Evolutionary conservation across 1,284 basidiomycete genomes (phyloP), one percentile per base, ranked within the genome.

Genomic region (Heterobasidion parviporum): DNA sequence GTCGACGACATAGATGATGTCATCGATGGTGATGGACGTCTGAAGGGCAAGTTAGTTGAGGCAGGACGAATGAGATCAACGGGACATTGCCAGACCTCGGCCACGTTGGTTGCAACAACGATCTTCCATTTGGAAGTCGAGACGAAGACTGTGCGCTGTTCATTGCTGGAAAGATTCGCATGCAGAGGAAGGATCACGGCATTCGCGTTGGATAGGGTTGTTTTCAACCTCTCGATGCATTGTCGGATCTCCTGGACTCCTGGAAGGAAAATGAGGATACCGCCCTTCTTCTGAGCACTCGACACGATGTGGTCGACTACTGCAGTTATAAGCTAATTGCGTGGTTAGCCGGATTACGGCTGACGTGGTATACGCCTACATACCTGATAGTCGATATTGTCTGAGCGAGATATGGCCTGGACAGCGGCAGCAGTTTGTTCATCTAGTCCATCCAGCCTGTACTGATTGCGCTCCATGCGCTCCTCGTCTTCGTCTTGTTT

Each of bases 1-100:
- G 63, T 94, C 92, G 44, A 96, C 80, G 15, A 95, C 92, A 64
- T 89, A 92, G 35, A 90, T 77, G 33, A 95, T 81, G 62, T 95
- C 93, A 63, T 94, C 89, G 60, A 98, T 96, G 1, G 94, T 98
- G 60, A 98, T 94, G 4, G 91, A 94, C 1, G 94, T 97, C 81
- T 97, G 74, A 8, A n/a, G 7, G 48, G 68, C 62, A 43, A 46
- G n/a, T 41, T 2, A 48, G 36, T 35, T 41, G 41, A 55, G 9
- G 36, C 10, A 50, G 54, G 32, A 34, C 20, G 48, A 20, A 36
- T 38, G 20, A 34, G 34, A 47, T 15, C 43, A 35, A 46, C 9
- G 18, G 44, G 20, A 9, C 45, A 55, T 12, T 15, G 6, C 65
- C 72, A 50, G 61, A 80, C 86, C 76, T 89, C 87, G 6, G 91